These are phyloP conservation scores for Helichrysum umbraculigerum DNA, from an alignment of 129 eudicot species.

Conservation along the genomic window DNA sequence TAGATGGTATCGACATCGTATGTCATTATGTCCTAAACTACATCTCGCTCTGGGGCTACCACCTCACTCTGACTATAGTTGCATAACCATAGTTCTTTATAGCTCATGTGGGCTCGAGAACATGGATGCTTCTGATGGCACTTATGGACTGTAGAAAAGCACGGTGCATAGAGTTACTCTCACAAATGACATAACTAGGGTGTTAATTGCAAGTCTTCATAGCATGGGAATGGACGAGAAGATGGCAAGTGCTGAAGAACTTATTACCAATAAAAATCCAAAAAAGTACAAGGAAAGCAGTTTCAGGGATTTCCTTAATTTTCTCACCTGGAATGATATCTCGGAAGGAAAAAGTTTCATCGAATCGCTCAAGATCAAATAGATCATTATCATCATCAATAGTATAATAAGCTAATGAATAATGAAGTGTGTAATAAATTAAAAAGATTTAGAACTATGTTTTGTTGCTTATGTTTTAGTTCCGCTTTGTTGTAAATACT, in stretches of 20 bases:
- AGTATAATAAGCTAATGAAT: conserved; percentile 1
- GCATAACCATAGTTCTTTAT: conserved; percentile 56
- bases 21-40: conserved; percentile 72
- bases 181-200: conserved; percentile 41
- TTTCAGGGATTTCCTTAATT: conserved; percentile 57
- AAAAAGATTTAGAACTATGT: not conserved
- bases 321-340: conserved; percentile 44
- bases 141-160: conserved; percentile 59
- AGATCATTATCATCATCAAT: not conserved
- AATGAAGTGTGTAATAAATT: not conserved
- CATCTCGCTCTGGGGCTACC: conserved; percentile 53
- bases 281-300: conserved; percentile 54
- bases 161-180: conserved; percentile 51
- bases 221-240: conserved; percentile 61
- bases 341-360: conserved; percentile 45
- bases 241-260: conserved; percentile 51
- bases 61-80: conserved; percentile 65
- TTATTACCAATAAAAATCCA: conserved; percentile 40
- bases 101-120: conserved; percentile 54
- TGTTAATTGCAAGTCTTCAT: conserved; percentile 69
- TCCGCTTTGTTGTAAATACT: too few species aligned
- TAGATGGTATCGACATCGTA: too few species aligned
- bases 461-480: not conserved
- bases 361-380: conserved; percentile 38
- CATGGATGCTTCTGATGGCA: conserved; percentile 27